Conservation (phyloP, 2,329 filamentous ascomycete species). For the Magnaporthiopsis incrustans region DNA sequence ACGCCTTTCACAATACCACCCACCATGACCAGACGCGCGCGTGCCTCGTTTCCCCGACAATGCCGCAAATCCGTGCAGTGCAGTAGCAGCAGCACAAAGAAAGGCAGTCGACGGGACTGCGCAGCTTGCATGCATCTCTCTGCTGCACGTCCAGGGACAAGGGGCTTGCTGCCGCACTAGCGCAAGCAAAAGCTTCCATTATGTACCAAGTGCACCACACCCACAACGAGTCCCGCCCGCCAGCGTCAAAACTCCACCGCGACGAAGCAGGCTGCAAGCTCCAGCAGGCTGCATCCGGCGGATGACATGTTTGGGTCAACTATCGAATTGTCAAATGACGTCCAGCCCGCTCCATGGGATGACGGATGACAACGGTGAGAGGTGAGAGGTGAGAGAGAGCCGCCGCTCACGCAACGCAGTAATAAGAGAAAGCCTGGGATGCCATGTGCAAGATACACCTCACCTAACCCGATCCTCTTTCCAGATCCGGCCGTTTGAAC, state of each 20-base stretch:
- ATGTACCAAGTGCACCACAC: not conserved
- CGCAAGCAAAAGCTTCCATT: not conserved
- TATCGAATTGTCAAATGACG: not conserved
- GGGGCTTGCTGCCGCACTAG: not conserved
- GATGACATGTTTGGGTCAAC: not conserved
- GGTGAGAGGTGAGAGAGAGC: too few relatives aligned
- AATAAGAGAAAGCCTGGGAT: too few relatives aligned
- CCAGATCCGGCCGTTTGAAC: not conserved
- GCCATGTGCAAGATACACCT: too few relatives aligned
- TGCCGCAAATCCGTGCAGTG: not conserved
- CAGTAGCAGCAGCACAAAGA: not conserved
- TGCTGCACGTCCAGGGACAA: not conserved
- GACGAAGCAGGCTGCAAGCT: not conserved
- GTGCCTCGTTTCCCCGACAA: not conserved
- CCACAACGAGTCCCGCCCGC: not conserved
- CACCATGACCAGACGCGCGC: not conserved
- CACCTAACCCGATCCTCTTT: not conserved
- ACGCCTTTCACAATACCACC: not conserved
- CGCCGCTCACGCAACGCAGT: not conserved
- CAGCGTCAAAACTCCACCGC: not conserved
- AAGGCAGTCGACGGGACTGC: not conserved
- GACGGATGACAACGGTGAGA: not conserved
- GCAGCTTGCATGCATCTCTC: not conserved
- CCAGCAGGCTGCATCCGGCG: not conserved
- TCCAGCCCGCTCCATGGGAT: not conserved